These are phyloP conservation scores for Nannochloropsis gaditana DNA, from an alignment of 108 stramenopile species.

Conservation along the genomic window DNA sequence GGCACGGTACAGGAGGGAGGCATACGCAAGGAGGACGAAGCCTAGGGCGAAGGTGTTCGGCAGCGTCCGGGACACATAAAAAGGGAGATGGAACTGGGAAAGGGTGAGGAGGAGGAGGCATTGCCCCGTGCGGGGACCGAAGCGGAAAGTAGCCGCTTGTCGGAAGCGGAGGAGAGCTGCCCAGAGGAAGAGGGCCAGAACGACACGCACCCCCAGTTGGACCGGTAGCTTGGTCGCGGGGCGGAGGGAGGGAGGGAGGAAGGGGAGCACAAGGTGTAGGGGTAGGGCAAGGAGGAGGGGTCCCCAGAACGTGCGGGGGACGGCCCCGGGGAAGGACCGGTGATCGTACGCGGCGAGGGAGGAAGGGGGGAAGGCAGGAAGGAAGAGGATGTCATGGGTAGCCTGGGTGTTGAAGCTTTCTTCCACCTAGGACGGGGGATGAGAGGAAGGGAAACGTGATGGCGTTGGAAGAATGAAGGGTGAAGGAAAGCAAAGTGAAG, in stretches of 20 bases:
- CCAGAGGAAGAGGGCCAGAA: not conserved
- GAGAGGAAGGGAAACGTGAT: too few species aligned
- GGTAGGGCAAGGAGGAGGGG: conserved; percentile 37
- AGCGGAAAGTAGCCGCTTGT: not conserved
- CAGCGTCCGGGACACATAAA: conserved; percentile 85
- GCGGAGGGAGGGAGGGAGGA: not conserved
- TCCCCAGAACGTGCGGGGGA: conserved; percentile 61
- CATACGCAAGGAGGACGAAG: conserved; percentile 61
- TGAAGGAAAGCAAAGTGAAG: not conserved
- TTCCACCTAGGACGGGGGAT: conserved; percentile 62
- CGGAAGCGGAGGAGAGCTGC: not conserved
- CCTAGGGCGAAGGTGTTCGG: conserved; percentile 91
- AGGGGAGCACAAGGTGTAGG: not conserved
- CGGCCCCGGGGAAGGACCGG: conserved; percentile 58
- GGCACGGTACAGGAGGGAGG: conserved; percentile 45
- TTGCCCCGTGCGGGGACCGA: not conserved
- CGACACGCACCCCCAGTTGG: not conserved
- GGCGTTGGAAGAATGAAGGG: not conserved
- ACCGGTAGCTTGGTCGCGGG: not conserved
- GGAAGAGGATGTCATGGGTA: conserved; percentile 33
- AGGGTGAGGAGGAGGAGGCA: conserved; percentile 62
- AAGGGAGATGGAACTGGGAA: conserved; percentile 88
- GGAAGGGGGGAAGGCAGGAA: not conserved
- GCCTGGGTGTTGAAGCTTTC: conserved; percentile 97
- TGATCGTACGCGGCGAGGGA: conserved; percentile 53